Evolutionary conservation across 768 basidiomycete species (phyloP).

Genomic region (Lactifluus volemus): DNA sequence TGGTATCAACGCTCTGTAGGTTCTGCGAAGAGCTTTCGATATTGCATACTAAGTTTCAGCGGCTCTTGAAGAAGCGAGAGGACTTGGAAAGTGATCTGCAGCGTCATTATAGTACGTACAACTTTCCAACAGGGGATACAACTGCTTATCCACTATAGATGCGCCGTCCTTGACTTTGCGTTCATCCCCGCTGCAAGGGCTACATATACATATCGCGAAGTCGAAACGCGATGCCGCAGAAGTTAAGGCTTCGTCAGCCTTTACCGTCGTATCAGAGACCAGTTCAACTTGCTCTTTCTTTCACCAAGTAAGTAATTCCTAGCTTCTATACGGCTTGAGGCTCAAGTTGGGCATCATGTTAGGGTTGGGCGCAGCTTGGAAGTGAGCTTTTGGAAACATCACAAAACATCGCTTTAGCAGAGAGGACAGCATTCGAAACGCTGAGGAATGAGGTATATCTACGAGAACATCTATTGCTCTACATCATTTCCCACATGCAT

Average conservation of each 20-base stretch:
- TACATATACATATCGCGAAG: slow-evolving; percentile 64
- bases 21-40: slow-evolving; percentile 47
- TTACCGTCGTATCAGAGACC: slow-evolving; percentile 53
- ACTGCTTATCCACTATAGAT: slow-evolving; percentile 31
- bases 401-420: slow-evolving; percentile 42
- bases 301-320: slow-evolving; percentile 37
- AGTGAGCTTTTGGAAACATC: slow-evolving; percentile 52
- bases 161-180: slow-evolving; percentile 68
- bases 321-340: neutral
- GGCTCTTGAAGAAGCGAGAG: slow-evolving; percentile 38
- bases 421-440: slow-evolving; percentile 64
- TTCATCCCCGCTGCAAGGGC: slow-evolving; percentile 56
- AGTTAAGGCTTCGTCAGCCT: slow-evolving; percentile 39
- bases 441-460: slow-evolving; percentile 55
- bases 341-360: neutral
- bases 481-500: neutral
- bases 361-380: slow-evolving; percentile 78
- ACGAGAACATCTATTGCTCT: neutral
- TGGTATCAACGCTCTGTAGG: slow-evolving; percentile 27
- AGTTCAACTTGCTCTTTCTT: slow-evolving; percentile 63
- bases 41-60: slow-evolving; percentile 41
- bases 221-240: slow-evolving; percentile 51
- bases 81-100: slow-evolving; percentile 49
- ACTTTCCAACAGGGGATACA: neutral
- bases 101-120: slow-evolving; percentile 39